These are phyloP conservation scores for Entomortierella chlamydospora DNA, from an alignment of 192 early-diverging fungal species.

Conservation along the genomic window DNA sequence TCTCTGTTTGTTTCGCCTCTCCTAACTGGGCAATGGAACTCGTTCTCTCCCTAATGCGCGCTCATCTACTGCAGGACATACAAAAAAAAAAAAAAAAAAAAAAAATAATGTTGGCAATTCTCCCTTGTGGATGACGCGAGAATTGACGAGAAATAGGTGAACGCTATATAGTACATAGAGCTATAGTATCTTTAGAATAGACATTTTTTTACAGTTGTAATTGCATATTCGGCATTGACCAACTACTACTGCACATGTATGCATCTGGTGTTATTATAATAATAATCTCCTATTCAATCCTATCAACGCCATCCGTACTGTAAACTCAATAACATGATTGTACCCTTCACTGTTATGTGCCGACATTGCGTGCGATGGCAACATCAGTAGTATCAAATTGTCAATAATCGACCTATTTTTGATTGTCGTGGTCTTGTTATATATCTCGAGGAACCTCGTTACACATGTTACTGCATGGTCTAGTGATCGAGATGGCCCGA, in stretches of 20 bases:
- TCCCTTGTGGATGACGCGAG: slow-evolving; percentile 33
- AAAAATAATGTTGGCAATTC: slow-evolving; percentile 10
- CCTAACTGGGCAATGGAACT: background rate
- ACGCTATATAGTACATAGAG: too few relatives aligned
- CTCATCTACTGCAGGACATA: slow-evolving; percentile 1
- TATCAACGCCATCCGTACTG: background rate
- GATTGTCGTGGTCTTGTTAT: too few relatives aligned
- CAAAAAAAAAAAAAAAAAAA: background rate
- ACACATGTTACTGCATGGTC: too few relatives aligned
- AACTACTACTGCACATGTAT: too few relatives aligned
- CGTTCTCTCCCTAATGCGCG: background rate
- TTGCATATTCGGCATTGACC: too few relatives aligned
- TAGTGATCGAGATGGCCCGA: too few relatives aligned
- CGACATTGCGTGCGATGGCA: slow-evolving; percentile 50
- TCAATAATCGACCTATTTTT: slow-evolving; percentile 5
- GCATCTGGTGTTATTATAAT: too few relatives aligned
- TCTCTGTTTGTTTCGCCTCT: slow-evolving; percentile 2
- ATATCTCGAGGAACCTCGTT: too few relatives aligned
- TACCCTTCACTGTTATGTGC: too few relatives aligned
- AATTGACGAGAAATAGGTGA: slow-evolving; percentile 16
- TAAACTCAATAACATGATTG: too few relatives aligned
- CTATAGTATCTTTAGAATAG: background rate
- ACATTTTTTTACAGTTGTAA: too few relatives aligned
- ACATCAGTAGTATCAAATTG: slow-evolving; percentile 29
- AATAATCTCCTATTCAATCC: too few relatives aligned